Evolutionary conservation across 768 basidiomycete species (phyloP), one percentile per base, ranked within the genome.

Genomic region (Phylloporus arenicola): DNA sequence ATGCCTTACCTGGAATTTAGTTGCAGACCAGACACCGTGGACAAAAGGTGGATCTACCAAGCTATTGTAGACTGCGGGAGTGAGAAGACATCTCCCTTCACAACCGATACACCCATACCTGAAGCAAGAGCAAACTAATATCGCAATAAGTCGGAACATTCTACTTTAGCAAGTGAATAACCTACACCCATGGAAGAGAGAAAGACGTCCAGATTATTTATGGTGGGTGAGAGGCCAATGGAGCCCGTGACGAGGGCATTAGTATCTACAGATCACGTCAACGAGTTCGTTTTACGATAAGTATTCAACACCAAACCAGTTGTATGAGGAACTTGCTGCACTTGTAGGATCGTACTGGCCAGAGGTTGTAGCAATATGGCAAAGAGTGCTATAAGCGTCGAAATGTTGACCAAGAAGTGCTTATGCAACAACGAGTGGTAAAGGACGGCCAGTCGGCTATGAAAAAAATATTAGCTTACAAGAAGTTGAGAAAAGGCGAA

Each of bases 21-120:
- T 75, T 20, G 75, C 74, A 7, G 83, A 72, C 83, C 83, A 86
- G 1, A 61, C 68, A 0, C 60, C 61, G 7, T 56, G 43, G 19
- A 85, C 68, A 57, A 84, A 86, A 8, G 82, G 78, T 1, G 85
- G 85, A 50, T 83, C 80, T 6, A 68, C 58, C 6, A 85, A 61
- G 16, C 63, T 57, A 54, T 78, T 53, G 37, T 69, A 68, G 10
- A 66, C 66, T 68, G 12, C 35, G 22, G 22, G 20, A 27, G 45
- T 58, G 25, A 56, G 46, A 30, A 34, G 0, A 9, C 20, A 16
- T 12, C 3, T 27, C 7, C 5, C 19, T 5, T 38, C 31, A 20
- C 43, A n/a, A 16, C 2, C 24, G 19, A 38, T 14, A 37, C 10
- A 8, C 9, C 19, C 51, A 14, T 45, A 67, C 67, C 56, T 51